phyloP scores from a whole-genome alignment of 78 protist genomes.

The Planoprotostelium fungivorum region DNA sequence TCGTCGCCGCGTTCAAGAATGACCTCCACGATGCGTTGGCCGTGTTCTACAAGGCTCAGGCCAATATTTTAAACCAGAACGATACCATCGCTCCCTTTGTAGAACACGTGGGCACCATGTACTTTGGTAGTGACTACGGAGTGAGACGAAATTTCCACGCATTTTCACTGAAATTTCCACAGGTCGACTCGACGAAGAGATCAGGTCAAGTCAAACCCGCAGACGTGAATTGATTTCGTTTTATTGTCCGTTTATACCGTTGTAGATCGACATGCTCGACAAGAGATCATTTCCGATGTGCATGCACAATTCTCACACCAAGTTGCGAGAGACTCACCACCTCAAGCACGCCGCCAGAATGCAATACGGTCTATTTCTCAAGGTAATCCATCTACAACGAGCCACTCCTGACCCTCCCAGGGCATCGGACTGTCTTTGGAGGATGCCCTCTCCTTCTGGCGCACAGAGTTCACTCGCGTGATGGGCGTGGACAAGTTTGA shows the following conservation, averaged over 20 bases:
- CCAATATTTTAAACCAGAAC: background rate
- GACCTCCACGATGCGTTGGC: background rate
- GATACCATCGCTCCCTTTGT: background rate
- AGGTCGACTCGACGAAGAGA: background rate
- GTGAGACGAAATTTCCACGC: too few relatives aligned
- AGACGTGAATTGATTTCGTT: too few relatives aligned
- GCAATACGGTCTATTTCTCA: conserved; percentile 81
- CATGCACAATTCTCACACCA: conserved; percentile 65
- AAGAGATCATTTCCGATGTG: conserved; percentile 76
- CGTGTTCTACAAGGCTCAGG: background rate
- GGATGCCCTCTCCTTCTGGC: conserved; percentile 81
- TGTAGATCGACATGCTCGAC: conserved; percentile 21
- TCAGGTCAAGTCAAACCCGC: background rate
- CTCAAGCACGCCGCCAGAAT: conserved; percentile 78
- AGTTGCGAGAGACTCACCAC: conserved; percentile 33
- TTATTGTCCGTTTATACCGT: background rate
- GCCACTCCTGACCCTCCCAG: background rate
- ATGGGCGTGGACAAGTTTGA: conserved; percentile 72
- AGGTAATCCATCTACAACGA: conserved; percentile 12
- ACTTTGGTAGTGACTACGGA: background rate
- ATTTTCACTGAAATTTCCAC: background rate
- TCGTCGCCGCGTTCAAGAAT: background rate
- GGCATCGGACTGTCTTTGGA: conserved; percentile 79
- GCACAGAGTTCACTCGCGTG: conserved; percentile 41
- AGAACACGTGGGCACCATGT: background rate